phyloP scores from a whole-genome alignment of 2,329 filamentous ascomycete species.

The Magnaporthales sp. region DNA sequence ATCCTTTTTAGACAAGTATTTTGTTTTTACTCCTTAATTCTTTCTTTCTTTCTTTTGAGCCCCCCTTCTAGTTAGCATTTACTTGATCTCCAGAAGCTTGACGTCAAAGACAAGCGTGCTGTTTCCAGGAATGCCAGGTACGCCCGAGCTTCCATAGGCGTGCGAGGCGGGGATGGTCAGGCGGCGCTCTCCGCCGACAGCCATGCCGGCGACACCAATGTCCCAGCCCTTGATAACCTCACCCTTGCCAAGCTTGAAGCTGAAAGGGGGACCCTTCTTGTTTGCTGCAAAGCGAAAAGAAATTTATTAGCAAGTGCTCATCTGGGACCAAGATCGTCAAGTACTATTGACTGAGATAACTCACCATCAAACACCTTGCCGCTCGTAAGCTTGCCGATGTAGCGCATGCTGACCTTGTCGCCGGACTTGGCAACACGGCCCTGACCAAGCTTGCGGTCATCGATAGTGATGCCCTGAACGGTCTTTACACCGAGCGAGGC shows the following conservation, averaged over 20 bases:
- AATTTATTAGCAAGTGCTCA: background rate
- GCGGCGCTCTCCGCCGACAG: conserved; percentile 85
- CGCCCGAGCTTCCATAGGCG: conserved; percentile 78
- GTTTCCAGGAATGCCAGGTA: conserved; percentile 84
- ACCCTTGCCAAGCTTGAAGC: conserved; percentile 86
- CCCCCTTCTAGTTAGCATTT: conserved; percentile 23
- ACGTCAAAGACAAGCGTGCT: conserved; percentile 88
- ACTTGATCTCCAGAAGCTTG: conserved; percentile 79
- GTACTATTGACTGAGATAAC: conserved; percentile 22
- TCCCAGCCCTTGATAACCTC: conserved; percentile 99
- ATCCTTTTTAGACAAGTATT: background rate
- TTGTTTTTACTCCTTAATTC: background rate
- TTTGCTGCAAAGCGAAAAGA: conserved; percentile 52
- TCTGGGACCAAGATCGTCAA: background rate
- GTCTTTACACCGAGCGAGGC: conserved; percentile 62
- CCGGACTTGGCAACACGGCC: conserved; percentile 84
- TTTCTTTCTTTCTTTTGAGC: background rate
- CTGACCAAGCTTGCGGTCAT: conserved; percentile 87
- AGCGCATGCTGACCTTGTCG: conserved; percentile 85
- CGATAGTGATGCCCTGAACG: conserved; percentile 82
- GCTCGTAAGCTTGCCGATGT: conserved; percentile 93
- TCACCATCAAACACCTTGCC: conserved; percentile 92
- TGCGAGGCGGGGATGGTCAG: conserved; percentile 80
- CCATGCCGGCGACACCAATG: conserved; percentile 86
- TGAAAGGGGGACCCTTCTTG: conserved; percentile 98